Evolutionary conservation across 2,329 filamentous ascomycete genomes (phyloP), one percentile per base, ranked within the genome.

Genomic region (Neofusicoccum ribis): DNA sequence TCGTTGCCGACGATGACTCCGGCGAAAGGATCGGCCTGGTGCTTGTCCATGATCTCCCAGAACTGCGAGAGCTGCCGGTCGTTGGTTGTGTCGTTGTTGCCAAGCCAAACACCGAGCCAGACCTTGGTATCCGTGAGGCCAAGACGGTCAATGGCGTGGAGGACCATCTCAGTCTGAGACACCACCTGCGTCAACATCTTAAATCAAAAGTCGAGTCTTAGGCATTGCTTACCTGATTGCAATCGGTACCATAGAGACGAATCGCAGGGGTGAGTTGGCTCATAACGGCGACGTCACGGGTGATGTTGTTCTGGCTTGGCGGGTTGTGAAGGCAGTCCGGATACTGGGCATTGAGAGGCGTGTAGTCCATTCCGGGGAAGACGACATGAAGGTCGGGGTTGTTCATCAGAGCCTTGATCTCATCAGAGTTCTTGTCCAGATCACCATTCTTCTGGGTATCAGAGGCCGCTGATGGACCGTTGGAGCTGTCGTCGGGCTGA

Each of bases 301-400:
- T 98, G 69, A 98, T 84, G 75, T 98, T 97, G 80, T 98, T 97
- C 75, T 97, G 94, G 39, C 89, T 93, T 0, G 94, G 91, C 0
- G 91, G 91, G 70, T 89, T 85, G 63, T 84, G 80, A 37, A 93
- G 69, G 77, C 94, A 98, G 44, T 89, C 89, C 2, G 94, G 94
- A 71, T 94, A 97, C 77, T 97, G 93, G 0, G 92, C 88, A 74
- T 96, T 93, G 76, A 95, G 86, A 0, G 94, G 93, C 0, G 94
- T 98, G 76, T 98, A 98, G 78, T 97, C 94, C 79, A 98, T 91
- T 31, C 93, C 94, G 0, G 93, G 91, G 76, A 98, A 98, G 2
- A 98, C 92, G 77, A 92, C 96, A 84, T 97, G 92, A 27, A 98
- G 84, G 68, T 93, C 80, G 0, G 83, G 75, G 77, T 97, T 97